Conservation (phyloP, 2,329 filamentous ascomycete genomes). For the Cadophora luteo-olivacea region DNA sequence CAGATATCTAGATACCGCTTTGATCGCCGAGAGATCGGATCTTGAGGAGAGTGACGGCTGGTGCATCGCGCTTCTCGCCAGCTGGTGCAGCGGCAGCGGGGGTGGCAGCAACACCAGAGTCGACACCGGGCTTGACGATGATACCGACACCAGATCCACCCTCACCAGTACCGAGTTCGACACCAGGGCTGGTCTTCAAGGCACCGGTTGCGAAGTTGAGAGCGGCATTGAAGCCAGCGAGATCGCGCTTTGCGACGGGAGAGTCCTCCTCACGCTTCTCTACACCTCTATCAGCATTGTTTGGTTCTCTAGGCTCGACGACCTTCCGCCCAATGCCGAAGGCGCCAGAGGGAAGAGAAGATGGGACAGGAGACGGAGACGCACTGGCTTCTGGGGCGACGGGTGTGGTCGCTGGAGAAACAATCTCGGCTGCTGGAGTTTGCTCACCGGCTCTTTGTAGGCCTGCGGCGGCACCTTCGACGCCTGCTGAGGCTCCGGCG, state of each 20-base stretch:
- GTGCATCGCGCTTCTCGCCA: slow-evolving; percentile 17
- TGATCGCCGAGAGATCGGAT: not conserved
- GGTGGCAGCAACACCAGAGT: slow-evolving; percentile 11
- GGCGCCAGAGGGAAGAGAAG: slow-evolving; percentile 21
- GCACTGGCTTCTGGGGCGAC: slow-evolving; percentile 19
- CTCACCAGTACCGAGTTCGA: slow-evolving; percentile 54
- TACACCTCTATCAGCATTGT: slow-evolving; percentile 27
- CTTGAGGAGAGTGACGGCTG: not conserved
- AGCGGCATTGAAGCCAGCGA: slow-evolving; percentile 55
- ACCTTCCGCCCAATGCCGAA: slow-evolving; percentile 29
- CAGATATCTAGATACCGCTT: not conserved
- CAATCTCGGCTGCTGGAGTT: slow-evolving; percentile 1
- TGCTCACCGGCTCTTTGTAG: slow-evolving; percentile 17
- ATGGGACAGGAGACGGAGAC: slow-evolving; percentile 12
- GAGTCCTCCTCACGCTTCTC: slow-evolving; percentile 34
- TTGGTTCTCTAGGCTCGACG: slow-evolving; percentile 26
- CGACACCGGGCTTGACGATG: slow-evolving; percentile 27
- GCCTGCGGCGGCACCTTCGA: slow-evolving; percentile 25
- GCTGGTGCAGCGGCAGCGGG: slow-evolving; percentile 15
- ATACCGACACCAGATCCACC: slow-evolving; percentile 49
- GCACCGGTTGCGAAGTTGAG: slow-evolving; percentile 55
- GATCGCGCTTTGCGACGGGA: slow-evolving; percentile 51
- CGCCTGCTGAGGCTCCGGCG: slow-evolving; percentile 48
- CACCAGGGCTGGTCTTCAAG: slow-evolving; percentile 53
- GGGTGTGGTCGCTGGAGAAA: slow-evolving; percentile 13